A percentile compares a stretch with the other conserved stretches of the same genome.
These are phyloP conservation scores for Tubosaeta sp. DNA, from an alignment of 768 basidiomycete species.

Conservation along the genomic window DNA sequence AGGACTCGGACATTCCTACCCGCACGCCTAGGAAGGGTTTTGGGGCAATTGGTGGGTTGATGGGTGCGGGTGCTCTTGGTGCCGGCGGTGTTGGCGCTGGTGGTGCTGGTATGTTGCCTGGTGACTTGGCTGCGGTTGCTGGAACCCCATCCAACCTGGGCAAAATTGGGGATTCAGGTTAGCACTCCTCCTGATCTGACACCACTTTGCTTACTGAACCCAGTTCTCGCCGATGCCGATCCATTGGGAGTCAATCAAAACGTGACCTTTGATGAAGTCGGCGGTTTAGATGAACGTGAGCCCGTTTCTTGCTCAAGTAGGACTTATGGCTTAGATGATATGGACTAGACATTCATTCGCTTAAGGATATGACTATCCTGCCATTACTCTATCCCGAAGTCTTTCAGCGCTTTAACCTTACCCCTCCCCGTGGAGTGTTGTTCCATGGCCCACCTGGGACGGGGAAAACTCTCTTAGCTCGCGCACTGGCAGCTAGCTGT, in stretches of 20 bases:
- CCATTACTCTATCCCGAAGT: conserved; percentile 96
- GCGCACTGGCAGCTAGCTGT: conserved; percentile 92
- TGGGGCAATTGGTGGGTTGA: conserved; percentile 51
- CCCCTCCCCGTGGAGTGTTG: conserved; percentile 92
- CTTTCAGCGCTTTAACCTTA: conserved; percentile 89
- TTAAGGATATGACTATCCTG: conserved; percentile 98
- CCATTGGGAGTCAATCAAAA: conserved; percentile 91
- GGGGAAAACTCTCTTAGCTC: conserved; percentile 90
- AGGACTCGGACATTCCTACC: conserved; percentile 72
- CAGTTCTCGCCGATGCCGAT: conserved; percentile 91
- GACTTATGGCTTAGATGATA: conserved; percentile 1
- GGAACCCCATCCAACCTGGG: conserved; percentile 85
- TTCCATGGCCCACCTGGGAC: conserved; percentile 99
- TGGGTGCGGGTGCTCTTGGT: conserved; percentile 41
- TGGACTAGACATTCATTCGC: conserved; percentile 78
- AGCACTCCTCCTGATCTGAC: conserved; percentile 21
- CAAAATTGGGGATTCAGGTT: conserved; percentile 75
- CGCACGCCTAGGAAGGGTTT: conserved; percentile 69
- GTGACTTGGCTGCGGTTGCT: conserved; percentile 55
- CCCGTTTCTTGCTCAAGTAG: conserved; percentile 17
- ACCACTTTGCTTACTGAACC: conserved; percentile 9
- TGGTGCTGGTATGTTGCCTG: conserved; percentile 54
- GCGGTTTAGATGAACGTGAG: conserved; percentile 89
- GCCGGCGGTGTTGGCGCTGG: conserved; percentile 47
- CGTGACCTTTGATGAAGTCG: conserved; percentile 95